Conservation (phyloP, 1,139 yeast genomes). For the Debaryomyces nepalensis region DNA sequence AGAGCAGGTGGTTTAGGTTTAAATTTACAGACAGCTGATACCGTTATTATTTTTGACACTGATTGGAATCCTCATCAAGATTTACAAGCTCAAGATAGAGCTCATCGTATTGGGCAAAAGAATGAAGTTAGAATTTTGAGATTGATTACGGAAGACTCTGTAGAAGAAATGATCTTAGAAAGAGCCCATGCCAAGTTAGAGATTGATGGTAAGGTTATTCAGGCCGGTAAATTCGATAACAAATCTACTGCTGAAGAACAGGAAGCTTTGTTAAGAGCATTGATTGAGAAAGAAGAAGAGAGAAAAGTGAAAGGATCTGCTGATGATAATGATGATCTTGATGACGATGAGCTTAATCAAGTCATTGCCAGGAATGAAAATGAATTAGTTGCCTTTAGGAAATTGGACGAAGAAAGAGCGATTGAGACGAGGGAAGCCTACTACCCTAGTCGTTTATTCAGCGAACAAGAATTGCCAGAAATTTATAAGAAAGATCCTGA, state of each 20-base stretch:
- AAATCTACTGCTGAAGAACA: slow-evolving; percentile 84
- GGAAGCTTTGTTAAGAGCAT: slow-evolving; percentile 71
- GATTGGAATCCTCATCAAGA: slow-evolving; percentile 96
- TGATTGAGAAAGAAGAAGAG: slow-evolving; percentile 73
- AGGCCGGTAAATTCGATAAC: slow-evolving; percentile 85
- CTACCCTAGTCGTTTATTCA: slow-evolving; percentile 57
- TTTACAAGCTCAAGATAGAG: slow-evolving; percentile 90
- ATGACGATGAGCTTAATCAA: slow-evolving; percentile 74
- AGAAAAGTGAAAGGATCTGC: slow-evolving; percentile 45
- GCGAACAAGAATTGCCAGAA: slow-evolving; percentile 68
- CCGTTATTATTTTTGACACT: slow-evolving; percentile 84
- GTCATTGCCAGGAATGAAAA: slow-evolving; percentile 68
- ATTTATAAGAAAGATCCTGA: slow-evolving; percentile 59
- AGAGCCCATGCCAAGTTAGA: slow-evolving; percentile 83
- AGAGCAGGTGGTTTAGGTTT: slow-evolving; percentile 92
- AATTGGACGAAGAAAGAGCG: slow-evolving; percentile 61
- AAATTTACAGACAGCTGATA: slow-evolving; percentile 85
- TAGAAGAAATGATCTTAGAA: slow-evolving; percentile 81
- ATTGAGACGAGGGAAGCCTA: slow-evolving; percentile 44
- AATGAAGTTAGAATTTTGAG: slow-evolving; percentile 82
- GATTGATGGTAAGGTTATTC: slow-evolving; percentile 87
- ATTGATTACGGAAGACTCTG: slow-evolving; percentile 79
- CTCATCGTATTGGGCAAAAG: slow-evolving; percentile 89
- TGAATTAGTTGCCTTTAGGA: slow-evolving; percentile 58
- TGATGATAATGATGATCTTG: slow-evolving; percentile 55